Conservation (phyloP, 2,329 filamentous ascomycete species). For the Colletotrichum navitas region DNA sequence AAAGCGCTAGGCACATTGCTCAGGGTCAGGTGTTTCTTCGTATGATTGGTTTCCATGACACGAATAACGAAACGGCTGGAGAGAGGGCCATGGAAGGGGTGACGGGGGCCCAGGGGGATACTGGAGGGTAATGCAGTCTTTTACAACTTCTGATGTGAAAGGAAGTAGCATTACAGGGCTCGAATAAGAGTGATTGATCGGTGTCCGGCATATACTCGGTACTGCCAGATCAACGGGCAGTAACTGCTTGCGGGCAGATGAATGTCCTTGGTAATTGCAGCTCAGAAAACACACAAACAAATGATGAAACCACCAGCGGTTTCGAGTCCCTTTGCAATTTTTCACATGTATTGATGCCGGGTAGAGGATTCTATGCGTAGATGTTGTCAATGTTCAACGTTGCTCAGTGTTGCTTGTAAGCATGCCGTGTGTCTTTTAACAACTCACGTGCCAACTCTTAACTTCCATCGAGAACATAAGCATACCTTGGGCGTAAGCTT, state of each 20-base stretch:
- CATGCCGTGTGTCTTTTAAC: not conserved
- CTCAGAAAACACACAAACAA: constrained; percentile 43
- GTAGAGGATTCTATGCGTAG: not conserved
- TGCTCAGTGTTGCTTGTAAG: not conserved
- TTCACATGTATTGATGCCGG: too few relatives aligned
- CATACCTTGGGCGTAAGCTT: not conserved
- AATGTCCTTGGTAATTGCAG: constrained; percentile 34
- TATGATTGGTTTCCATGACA: constrained; percentile 24
- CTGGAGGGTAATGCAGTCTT: constrained; percentile 26
- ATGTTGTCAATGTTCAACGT: not conserved
- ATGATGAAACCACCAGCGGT: constrained; percentile 30
- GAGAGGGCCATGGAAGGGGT: not conserved
- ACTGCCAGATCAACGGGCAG: constrained; percentile 14
- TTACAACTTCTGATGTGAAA: constrained; percentile 21
- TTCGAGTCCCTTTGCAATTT: not conserved
- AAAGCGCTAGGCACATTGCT: constrained; percentile 22
- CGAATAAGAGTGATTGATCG: constrained; percentile 7
- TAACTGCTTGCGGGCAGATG: constrained; percentile 22
- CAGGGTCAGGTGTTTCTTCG: constrained; percentile 30
- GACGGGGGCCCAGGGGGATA: constrained; percentile 8
- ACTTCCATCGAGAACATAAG: not conserved
- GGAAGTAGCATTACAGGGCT: constrained; percentile 19
- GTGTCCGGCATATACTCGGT: constrained; percentile 15
- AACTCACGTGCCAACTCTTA: not conserved
- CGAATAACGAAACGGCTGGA: constrained; percentile 21